These are phyloP conservation scores for Solanum peruvianum DNA, from an alignment of 257 asterid genomes.

Conservation along the genomic window DNA sequence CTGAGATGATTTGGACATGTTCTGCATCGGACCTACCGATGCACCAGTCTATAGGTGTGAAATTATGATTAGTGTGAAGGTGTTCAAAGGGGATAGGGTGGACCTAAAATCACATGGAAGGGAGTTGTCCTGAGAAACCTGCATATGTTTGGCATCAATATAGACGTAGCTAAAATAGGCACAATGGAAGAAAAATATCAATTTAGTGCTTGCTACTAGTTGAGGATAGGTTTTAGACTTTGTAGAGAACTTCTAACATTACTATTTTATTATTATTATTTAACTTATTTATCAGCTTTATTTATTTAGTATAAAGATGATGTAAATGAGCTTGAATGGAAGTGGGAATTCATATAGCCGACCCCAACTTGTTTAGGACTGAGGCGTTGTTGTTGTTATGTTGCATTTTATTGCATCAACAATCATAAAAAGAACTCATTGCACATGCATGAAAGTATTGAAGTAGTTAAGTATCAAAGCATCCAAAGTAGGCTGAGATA, in stretches of 20 bases:
- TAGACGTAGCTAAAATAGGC: background rate
- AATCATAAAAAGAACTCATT: background rate
- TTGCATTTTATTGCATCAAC: background rate
- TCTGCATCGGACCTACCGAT: background rate
- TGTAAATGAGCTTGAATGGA: background rate
- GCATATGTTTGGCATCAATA: background rate
- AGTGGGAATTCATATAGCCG: background rate
- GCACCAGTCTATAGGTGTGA: background rate
- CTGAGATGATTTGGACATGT: background rate
- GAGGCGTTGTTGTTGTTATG: background rate
- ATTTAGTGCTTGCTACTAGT: background rate
- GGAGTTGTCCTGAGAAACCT: background rate
- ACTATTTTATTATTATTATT: background rate
- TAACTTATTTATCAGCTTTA: background rate
- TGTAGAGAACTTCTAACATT: background rate
- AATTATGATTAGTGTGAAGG: background rate
- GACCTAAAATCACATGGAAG: background rate
- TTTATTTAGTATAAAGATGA: background rate
- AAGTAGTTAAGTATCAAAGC: background rate
- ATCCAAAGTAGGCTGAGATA: background rate
- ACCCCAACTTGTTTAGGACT: background rate
- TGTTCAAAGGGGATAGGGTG: background rate
- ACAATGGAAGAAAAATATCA: background rate
- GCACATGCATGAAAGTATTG: background rate
- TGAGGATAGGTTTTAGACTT: background rate